A percentile compares a stretch with the other conserved stretches of the same genome.
phyloP scores from a whole-genome alignment of 192 early-diverging fungal species.

The Backusella macrospora region DNA sequence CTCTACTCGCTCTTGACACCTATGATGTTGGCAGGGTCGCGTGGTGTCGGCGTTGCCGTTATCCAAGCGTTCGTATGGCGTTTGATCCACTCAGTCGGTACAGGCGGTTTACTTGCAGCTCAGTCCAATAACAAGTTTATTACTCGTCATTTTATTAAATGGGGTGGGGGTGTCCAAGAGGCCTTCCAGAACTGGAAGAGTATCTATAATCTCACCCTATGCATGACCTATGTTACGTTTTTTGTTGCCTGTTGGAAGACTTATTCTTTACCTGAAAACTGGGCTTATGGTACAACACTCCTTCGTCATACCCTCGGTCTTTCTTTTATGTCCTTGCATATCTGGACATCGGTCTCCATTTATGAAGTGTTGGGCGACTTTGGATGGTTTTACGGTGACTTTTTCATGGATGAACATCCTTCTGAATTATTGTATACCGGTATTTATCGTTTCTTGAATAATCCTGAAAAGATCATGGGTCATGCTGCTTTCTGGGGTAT shows the following conservation, averaged over 20 bases:
- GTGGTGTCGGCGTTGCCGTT: constrained; percentile 50
- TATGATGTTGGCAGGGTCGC: constrained; percentile 46
- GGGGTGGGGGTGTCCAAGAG: constrained; percentile 84
- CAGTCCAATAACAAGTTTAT: constrained; percentile 85
- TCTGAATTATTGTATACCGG: constrained; percentile 84
- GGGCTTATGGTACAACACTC: constrained; percentile 70
- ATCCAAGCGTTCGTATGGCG: constrained; percentile 87
- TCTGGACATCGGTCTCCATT: constrained; percentile 90
- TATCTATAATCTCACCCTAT: constrained; percentile 88
- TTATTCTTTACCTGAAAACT: constrained; percentile 74
- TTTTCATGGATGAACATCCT: constrained; percentile 85
- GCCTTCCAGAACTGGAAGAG: constrained; percentile 96
- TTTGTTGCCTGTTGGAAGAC: constrained; percentile 78
- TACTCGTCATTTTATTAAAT: constrained; percentile 91
- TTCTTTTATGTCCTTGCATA: constrained; percentile 82
- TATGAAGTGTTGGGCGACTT: constrained; percentile 94
- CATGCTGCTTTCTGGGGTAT: constrained; percentile 95
- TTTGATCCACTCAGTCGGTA: constrained; percentile 77
- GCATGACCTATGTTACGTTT: constrained; percentile 93
- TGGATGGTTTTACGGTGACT: constrained; percentile 98
- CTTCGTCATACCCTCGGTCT: constrained; percentile 84
- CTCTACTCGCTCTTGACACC: constrained; percentile 76
- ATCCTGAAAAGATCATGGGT: constrained; percentile 93
- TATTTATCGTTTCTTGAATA: constrained; percentile 90
- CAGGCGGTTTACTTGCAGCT: constrained; percentile 76